Evolutionary conservation across 148 eudicot genomes (phyloP).

Genomic region (Nyssa sinensis): DNA sequence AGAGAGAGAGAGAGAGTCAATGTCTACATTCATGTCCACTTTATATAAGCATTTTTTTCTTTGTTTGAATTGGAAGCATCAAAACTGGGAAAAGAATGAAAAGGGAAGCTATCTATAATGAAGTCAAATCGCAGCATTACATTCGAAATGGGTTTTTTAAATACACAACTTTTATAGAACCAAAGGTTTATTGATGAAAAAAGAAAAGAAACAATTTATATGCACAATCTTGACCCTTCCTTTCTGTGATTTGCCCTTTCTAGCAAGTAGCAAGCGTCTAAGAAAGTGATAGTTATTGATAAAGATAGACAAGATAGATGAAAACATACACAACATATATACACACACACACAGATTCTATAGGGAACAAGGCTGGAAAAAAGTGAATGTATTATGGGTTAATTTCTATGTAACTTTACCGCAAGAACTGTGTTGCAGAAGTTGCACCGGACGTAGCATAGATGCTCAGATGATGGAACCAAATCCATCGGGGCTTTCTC

Average conservation of each 20-base stretch:
- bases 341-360: neutral
- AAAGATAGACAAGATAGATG: neutral
- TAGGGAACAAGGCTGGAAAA: neutral
- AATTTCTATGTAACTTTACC: constrained; percentile 41
- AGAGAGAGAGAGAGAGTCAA: constrained; percentile 13
- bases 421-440: constrained; percentile 89
- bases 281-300: neutral
- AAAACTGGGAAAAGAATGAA: neutral
- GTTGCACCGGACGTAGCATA: constrained; percentile 91
- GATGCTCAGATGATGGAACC: constrained; percentile 64
- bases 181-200: no score
- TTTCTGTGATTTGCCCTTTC: neutral
- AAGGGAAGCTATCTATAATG: no score
- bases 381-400: neutral
- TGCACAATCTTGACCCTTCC: neutral
- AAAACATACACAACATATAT: neutral
- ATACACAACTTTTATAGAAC: no score
- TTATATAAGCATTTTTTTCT: neutral
- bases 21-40: neutral
- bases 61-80: neutral
- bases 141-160: neutral
- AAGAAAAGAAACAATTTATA: neutral
- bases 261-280: neutral
- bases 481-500: constrained; percentile 50
- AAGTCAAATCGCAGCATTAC: neutral